Evolutionary conservation across 768 basidiomycete genomes (phyloP), one percentile per base, ranked within the genome.

Genomic region (Mycena amicta): DNA sequence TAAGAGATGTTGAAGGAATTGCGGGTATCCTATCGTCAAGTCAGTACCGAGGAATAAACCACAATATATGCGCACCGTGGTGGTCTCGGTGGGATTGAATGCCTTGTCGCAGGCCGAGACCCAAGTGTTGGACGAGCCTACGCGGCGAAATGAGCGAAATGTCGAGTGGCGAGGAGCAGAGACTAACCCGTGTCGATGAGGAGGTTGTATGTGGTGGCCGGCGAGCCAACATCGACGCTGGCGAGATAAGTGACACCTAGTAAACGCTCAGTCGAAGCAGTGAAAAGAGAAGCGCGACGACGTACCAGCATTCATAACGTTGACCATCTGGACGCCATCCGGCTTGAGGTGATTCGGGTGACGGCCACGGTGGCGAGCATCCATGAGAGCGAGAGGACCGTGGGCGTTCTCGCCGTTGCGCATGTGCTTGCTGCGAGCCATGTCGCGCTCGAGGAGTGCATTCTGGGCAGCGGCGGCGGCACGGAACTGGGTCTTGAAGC

Each of bases 101-200:
- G 64, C 3, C 13, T 65, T 70, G 8, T 30, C 59, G 40, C 77
- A 76, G 23, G 77, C 78, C 43, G 28, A 22, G 53, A 83, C 69
- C 80, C 82, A 83, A 26, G 81, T 83, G 70, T 81, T 83, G 25
- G 83, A 81, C 64, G 79, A 80, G n/a, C 62, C 60, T 26, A n/a
- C n/a, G n/a, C n/a, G n/a, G n/a, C n/a, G 16, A 25, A 25, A 12
- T 46, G 45, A 46, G 37, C 20, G 26, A 43, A 37, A 13, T 33
- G 2, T 5, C 13, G 22, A 52, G 18, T 20, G 15, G 23, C 26
- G 26, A 28, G 27, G 5, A 55, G n/a, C 18, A 18, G 33, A 37
- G 33, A 18, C 11, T 8, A 8, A 37, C 33, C 68, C 6, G 68
- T 68, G 40, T 68, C 68, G 39, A 70, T 61, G 43, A 69, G 33